Evolutionary conservation across 306 rosid species (phyloP), one percentile per base, ranked within the genome.

Genomic region (Aeschynomene evenia): DNA sequence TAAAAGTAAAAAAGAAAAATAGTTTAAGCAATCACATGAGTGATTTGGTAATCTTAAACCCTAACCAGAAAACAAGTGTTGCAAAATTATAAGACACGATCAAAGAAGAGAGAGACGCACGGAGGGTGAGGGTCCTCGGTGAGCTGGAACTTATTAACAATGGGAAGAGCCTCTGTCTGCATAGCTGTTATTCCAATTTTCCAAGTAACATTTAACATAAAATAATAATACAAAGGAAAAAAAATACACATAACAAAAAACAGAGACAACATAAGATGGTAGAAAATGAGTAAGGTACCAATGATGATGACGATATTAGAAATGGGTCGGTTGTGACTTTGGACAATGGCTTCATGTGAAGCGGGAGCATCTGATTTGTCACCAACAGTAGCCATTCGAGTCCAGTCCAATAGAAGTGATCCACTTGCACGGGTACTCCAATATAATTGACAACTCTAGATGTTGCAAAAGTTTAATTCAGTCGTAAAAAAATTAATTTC

Each of bases 91-190:
- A 42, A 74, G 28, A 21, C 3, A 5, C 39, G 23, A 51, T 12
- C 9, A 37, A 50, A 61, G 20, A 46, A 57, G 50, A 28, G 36
- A 31, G 23, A 21, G 8, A 87, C 97, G 65, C 52, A 94, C 99
- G 79, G 77, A 19, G 96, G 68, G 29, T 72, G 55, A 43, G 65
- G 74, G 60, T 85, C 95, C 78, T 88, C 86, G n/a, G 71, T 74
- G 46, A 94, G 97, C 42, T 84, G 81, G 23, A 91, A 81, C 79
- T 72, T 94, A 61, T 88, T 85, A 33, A 88, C 95, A 26, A 91
- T 66, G 36, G 97, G 96, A 80, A 88, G 89, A 61, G 99, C 99
- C 79, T 94, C 99, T 18, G 95, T 78, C 85, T 91, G 95, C 99
- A 90, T 94, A 84, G 97, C 99, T 94, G 82, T 72, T 6, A 74